These are phyloP conservation scores for Penicillium occitanis DNA, from an alignment of 2,329 filamentous ascomycete species.

Conservation along the genomic window DNA sequence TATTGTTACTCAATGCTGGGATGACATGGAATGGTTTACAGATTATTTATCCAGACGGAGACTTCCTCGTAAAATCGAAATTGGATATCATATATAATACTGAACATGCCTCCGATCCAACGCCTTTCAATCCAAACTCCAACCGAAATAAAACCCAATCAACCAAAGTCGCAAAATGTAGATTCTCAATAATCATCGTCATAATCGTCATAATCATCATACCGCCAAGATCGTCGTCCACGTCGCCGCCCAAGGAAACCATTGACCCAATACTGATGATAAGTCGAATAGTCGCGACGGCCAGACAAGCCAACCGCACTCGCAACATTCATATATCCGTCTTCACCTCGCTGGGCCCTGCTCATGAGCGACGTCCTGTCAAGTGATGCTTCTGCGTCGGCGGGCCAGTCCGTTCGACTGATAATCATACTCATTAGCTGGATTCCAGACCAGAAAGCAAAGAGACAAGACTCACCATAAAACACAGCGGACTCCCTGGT, in stretches of 20 bases:
- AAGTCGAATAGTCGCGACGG: slow-evolving; percentile 43
- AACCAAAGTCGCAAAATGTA: background rate
- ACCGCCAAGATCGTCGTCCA: background rate
- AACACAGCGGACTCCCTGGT: slow-evolving; percentile 42
- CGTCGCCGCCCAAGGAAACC: slow-evolving; percentile 13
- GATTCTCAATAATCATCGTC: background rate
- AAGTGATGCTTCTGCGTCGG: slow-evolving; percentile 29
- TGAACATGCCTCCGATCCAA: background rate
- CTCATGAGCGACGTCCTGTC: slow-evolving; percentile 35
- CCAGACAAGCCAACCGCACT: slow-evolving; percentile 42
- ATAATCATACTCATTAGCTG: background rate
- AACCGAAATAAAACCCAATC: background rate
- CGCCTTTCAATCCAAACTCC: background rate
- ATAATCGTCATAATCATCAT: background rate
- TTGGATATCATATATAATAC: background rate
- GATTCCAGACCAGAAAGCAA: background rate
- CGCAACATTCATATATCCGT: slow-evolving; percentile 50
- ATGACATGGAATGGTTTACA: background rate
- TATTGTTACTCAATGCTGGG: background rate
- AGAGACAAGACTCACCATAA: slow-evolving; percentile 41
- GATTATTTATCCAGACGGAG: background rate
- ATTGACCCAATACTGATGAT: slow-evolving; percentile 41
- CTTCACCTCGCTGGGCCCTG: slow-evolving; percentile 31
- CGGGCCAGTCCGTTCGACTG: slow-evolving; percentile 45
- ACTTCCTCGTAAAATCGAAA: background rate